Evolutionary conservation across 1,139 yeast genomes (phyloP).

Genomic region (Maudiozyma humilis): DNA sequence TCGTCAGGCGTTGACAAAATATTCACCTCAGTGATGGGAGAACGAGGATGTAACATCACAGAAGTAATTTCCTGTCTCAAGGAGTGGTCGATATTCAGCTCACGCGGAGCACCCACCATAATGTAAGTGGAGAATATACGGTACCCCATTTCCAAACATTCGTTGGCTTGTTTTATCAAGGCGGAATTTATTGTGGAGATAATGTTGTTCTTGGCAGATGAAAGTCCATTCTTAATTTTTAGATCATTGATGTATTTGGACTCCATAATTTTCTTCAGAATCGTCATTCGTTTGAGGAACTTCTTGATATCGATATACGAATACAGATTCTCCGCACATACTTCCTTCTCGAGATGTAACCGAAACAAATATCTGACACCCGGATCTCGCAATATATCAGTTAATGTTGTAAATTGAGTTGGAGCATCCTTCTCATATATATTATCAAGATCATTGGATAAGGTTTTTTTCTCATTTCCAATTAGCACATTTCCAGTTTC

Average conservation of each 20-base stretch:
- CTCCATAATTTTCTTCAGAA: slow-evolving; percentile 31
- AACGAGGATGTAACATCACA: slow-evolving; percentile 37
- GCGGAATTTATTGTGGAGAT: slow-evolving; percentile 31
- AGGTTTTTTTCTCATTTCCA: slow-evolving; percentile 7
- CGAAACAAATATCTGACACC: slow-evolving; percentile 66
- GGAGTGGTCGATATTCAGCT: slow-evolving; percentile 59
- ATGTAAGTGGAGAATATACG: slow-evolving; percentile 61
- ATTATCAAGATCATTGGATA: slow-evolving; percentile 3
- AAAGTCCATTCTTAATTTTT: slow-evolving; percentile 12
- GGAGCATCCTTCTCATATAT: not conserved
- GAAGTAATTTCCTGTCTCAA: slow-evolving; percentile 43
- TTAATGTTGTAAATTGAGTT: slow-evolving; percentile 27
- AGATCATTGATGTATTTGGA: slow-evolving; percentile 18
- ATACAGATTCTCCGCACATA: slow-evolving; percentile 69
- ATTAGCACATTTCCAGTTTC: slow-evolving; percentile 7
- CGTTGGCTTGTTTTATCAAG: slow-evolving; percentile 39
- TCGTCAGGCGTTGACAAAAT: not conserved
- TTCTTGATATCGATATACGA: slow-evolving; percentile 54
- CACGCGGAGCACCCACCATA: slow-evolving; percentile 61
- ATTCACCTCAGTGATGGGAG: slow-evolving; percentile 18
- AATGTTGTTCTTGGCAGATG: slow-evolving; percentile 15
- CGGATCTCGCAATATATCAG: slow-evolving; percentile 59
- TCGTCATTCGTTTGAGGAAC: slow-evolving; percentile 34
- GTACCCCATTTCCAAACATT: slow-evolving; percentile 50
- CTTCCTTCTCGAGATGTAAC: slow-evolving; percentile 51